phyloP scores from a whole-genome alignment of 164 flowering plant genomes.

The Malania oleifera region DNA sequence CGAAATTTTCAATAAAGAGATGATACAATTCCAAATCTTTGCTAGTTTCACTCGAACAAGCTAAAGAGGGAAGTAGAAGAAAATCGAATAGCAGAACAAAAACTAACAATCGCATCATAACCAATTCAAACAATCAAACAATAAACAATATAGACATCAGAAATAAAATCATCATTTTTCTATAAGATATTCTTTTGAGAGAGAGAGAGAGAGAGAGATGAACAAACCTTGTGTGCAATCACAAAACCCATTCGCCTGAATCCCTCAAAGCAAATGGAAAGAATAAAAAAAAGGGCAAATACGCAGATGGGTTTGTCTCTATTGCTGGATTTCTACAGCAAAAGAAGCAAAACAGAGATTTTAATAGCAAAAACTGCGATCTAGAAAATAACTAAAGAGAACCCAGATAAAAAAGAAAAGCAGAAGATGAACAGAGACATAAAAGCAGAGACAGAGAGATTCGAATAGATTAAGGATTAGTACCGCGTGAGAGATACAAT shows the following conservation, averaged over 20 bases:
- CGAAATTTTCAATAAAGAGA: not conserved
- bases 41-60: not conserved
- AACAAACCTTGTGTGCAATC: conserved; percentile 9
- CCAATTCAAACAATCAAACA: not conserved
- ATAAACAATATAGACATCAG: not conserved
- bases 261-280: conserved; percentile 5
- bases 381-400: not conserved
- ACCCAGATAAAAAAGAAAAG: conserved; percentile 18
- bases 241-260: conserved; percentile 17
- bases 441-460: conserved; percentile 10
- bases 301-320: conserved; percentile 11
- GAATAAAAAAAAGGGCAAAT: conserved; percentile 1
- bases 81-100: no score
- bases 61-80: not conserved
- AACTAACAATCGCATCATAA: no score
- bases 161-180: no score
- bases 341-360: not conserved
- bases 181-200: no score
- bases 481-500: not conserved
- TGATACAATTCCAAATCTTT: not conserved
- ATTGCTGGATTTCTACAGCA: not conserved
- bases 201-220: not conserved
- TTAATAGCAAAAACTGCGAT: conserved; percentile 8
- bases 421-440: not conserved
- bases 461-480: conserved; percentile 15